Base-by-base conservation (phyloP, 805 yeast species). In the Candida lessepsii region DNA sequence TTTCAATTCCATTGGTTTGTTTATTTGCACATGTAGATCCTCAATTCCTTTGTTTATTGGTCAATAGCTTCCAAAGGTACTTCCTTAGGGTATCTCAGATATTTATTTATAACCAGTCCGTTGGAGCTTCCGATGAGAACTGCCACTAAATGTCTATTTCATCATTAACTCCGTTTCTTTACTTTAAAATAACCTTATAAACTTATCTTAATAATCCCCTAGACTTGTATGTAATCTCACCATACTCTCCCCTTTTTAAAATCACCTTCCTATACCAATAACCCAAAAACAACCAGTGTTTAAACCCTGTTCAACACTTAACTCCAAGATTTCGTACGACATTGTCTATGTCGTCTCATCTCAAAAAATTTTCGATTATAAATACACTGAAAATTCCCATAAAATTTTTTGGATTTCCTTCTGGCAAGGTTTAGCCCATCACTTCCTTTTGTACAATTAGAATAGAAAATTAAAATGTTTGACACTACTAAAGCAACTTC, bases 401-500 rank as follows among this genome's bases (percentile, higher is more conserved):
- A 16, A 28, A 34, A 39, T 15, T 15, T 29, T 40, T 40, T 34
- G 35, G 42, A 29, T 63, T 65, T 57, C 61, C 59, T 66, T 63
- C 57, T 68, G 73, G 74, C 71, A 64, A 66, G 52, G 56, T 49
- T 55, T 57, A 64, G 64, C 69, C 71, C 53, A 42, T 49, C 41
- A 35, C 27, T 28, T 38, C 30, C 23, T 28, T 23, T 21, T 31
- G 26, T 29, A 23, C 21, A 29, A n/a, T 16, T 10, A n/a, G n/a
- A n/a, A n/a, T n/a, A n/a, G n/a, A 27, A 10, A 23, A 29, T 9
- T 9, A 26, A 32, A 29, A 40, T 44, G 44, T 64, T 66, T 45
- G 66, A 67, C 45, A 44, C 68, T 51, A 49, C 83, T 29, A 73
- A 75, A 49, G 98, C 97, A 51, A 57, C 83, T 47, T 79, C 81